A percentile compares a stretch with the other conserved stretches of the same genome.
Evolutionary conservation across 495 filamentous ascomycete species (phyloP).

Genomic region (Neurospora sublineolata): DNA sequence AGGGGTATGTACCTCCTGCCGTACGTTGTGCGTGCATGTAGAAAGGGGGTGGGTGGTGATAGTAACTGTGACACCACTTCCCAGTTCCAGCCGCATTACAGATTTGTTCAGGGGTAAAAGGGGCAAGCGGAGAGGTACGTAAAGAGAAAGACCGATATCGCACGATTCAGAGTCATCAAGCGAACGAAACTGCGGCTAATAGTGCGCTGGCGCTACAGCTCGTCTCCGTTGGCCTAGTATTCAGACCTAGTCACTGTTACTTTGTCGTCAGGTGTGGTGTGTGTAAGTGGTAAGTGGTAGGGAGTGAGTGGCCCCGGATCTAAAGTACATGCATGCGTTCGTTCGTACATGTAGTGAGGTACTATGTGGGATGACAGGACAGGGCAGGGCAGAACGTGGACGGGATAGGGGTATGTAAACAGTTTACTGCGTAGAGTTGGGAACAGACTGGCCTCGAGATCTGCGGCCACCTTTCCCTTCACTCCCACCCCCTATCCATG

Average conservation of each 20-base stretch:
- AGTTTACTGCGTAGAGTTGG: too few species aligned
- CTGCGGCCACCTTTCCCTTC: not conserved
- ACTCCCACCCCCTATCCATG: not conserved
- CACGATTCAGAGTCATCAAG: not conserved
- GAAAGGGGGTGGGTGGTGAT: not conserved
- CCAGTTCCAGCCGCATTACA: not conserved
- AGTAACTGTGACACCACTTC: not conserved
- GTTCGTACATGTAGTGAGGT: not conserved
- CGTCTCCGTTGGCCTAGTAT: not conserved
- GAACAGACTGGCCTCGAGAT: not conserved
- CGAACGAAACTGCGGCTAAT: not conserved
- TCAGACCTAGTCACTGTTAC: not conserved
- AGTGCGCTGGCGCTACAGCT: not conserved
- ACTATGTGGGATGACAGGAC: not conserved
- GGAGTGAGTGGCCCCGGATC: not conserved
- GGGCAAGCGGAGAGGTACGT: not conserved
- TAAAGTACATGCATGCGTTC: not conserved
- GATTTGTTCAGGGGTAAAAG: not conserved
- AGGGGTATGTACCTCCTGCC: not conserved
- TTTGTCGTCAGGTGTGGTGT: not conserved
- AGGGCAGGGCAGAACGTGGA: not conserved
- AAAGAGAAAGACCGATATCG: not conserved
- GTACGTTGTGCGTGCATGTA: not conserved
- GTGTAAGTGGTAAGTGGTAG: not conserved
- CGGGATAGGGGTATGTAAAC: not conserved